Conservation (phyloP, 768 basidiomycete species). For the Pleurotus salmoneostramineus region DNA sequence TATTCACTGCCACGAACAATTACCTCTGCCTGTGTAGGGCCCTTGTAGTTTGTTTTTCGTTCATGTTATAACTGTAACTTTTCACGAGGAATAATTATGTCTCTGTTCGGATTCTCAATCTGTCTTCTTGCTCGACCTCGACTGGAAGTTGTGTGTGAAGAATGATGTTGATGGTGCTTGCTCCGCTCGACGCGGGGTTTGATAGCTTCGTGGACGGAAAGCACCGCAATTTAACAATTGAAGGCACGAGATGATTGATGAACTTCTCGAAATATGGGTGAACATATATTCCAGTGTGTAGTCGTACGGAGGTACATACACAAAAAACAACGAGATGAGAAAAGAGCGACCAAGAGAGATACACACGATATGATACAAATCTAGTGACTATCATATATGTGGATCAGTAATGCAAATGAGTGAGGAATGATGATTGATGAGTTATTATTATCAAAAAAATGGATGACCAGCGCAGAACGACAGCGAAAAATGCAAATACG, state of each 20-base stretch:
- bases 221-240: too few species aligned
- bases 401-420: too few species aligned
- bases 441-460: not conserved
- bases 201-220: too few species aligned
- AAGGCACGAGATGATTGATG: too few species aligned
- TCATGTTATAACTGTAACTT: constrained; percentile 10
- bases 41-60: constrained; percentile 3
- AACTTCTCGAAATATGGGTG: too few species aligned
- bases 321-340: not conserved
- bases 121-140: too few species aligned
- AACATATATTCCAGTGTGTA: not conserved
- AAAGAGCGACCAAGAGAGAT: not conserved
- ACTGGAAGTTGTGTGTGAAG: not conserved
- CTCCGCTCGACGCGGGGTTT: too few species aligned
- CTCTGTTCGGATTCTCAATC: constrained; percentile 7
- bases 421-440: not conserved
- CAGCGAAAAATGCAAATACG: not conserved
- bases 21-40: not conserved
- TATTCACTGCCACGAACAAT: constrained; percentile 1
- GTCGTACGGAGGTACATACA: not conserved
- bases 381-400: too few species aligned
- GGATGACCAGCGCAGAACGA: not conserved
- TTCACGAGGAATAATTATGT: constrained; percentile 11
- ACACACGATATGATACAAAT: not conserved
- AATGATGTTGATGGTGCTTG: not conserved